These are phyloP conservation scores for Gossypioides kirkii DNA, from an alignment of 345 rosid genomes.

Conservation along the genomic window DNA sequence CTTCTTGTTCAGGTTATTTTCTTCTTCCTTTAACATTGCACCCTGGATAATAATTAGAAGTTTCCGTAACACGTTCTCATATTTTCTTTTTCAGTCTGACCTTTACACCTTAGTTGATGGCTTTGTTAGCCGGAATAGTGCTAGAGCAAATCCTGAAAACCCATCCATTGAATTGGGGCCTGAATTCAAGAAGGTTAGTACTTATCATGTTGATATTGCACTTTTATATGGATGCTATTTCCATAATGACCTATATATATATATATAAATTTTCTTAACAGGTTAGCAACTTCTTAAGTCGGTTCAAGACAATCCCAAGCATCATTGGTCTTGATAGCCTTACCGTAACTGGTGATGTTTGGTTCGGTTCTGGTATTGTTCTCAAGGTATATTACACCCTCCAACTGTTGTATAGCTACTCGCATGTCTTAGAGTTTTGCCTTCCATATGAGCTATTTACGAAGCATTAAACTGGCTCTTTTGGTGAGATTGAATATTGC, in stretches of 20 bases:
- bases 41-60: not conserved
- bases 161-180: conserved; percentile 92
- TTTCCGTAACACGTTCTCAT: not conserved
- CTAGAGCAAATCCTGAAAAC: conserved; percentile 74
- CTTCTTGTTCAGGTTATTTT: conserved; percentile 84
- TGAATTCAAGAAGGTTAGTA: conserved; percentile 83
- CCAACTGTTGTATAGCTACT: no score
- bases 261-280: conserved; percentile 20
- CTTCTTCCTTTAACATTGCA: not conserved
- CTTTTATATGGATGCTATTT: not conserved
- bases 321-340: conserved; percentile 84
- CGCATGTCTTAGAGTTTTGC: no score
- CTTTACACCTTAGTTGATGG: conserved; percentile 81
- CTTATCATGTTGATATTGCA: not conserved
- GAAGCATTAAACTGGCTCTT: no score
- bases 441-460: no score
- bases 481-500: not conserved
- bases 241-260: not conserved
- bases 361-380: conserved; percentile 61
- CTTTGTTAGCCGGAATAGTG: conserved; percentile 57
- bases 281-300: conserved; percentile 79
- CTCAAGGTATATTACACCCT: conserved; percentile 61
- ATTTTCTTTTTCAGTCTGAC: conserved; percentile 58
- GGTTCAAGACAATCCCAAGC: conserved; percentile 92
- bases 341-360: conserved; percentile 89